Conservation (phyloP, 164 flowering plant genomes). For the Malania oleifera region DNA sequence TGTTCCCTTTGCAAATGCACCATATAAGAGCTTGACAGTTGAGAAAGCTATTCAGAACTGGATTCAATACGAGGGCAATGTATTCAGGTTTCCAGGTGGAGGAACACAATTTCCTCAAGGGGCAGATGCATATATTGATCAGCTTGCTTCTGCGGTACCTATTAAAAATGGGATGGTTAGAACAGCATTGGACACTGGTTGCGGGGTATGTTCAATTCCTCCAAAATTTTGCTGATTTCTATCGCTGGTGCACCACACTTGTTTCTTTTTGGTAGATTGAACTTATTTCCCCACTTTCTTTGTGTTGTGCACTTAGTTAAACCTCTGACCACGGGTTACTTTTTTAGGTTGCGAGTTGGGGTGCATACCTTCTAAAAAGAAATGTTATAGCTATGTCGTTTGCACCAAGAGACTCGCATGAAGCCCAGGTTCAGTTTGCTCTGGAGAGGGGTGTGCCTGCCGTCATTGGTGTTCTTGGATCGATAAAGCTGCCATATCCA, state of each 20-base stretch:
- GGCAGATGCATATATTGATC: slow-evolving; percentile 80
- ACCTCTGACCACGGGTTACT: slow-evolving; percentile 9
- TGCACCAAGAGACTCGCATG: slow-evolving; percentile 93
- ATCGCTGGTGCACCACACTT: neutral
- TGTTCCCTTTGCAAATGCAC: slow-evolving; percentile 91
- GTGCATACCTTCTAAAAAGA: slow-evolving; percentile 80
- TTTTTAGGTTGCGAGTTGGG: slow-evolving; percentile 90
- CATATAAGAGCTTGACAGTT: slow-evolving; percentile 82
- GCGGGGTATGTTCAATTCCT: slow-evolving; percentile 58
- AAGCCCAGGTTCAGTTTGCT: slow-evolving; percentile 94
- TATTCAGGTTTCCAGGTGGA: slow-evolving; percentile 91
- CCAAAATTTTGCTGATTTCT: neutral
- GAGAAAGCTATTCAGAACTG: slow-evolving; percentile 97
- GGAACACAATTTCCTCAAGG: slow-evolving; percentile 96
- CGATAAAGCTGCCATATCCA: slow-evolving; percentile 79
- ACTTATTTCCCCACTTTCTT: neutral
- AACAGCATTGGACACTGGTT: slow-evolving; percentile 91
- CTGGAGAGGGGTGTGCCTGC: slow-evolving; percentile 95
- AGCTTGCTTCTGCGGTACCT: slow-evolving; percentile 78
- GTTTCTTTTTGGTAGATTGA: neutral
- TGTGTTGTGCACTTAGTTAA: neutral
- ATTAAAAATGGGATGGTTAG: slow-evolving; percentile 75
- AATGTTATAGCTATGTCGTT: slow-evolving; percentile 91
- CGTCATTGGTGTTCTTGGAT: slow-evolving; percentile 87
- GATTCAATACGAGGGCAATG: slow-evolving; percentile 89